phyloP scores from a whole-genome alignment of 2,329 filamentous ascomycete genomes.

The Pestalotiopsis sp. region DNA sequence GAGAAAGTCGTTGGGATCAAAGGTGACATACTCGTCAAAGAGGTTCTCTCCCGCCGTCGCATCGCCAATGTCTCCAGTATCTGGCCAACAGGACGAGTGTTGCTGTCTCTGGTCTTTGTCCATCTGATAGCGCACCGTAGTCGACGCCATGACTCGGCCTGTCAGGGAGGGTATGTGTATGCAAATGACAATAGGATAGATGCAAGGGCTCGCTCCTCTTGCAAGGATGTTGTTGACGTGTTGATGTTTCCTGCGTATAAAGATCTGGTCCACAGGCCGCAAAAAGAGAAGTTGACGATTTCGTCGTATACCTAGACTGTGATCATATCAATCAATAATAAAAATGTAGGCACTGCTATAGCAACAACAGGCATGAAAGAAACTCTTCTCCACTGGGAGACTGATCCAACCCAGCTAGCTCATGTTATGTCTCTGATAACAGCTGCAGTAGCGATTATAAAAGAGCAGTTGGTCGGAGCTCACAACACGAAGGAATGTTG shows the following conservation, averaged over 20 bases:
- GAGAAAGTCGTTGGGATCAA: conserved; percentile 31
- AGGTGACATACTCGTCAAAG: conserved; percentile 37
- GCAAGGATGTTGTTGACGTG: neutral
- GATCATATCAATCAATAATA: conserved; percentile 30
- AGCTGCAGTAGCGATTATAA: conserved; percentile 18
- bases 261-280: neutral
- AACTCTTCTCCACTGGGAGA: conserved; percentile 29
- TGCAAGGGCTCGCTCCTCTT: neutral
- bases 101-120: conserved; percentile 32
- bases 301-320: conserved; percentile 25
- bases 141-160: conserved; percentile 31
- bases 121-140: conserved; percentile 28
- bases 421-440: conserved; percentile 24
- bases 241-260: neutral
- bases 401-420: conserved; percentile 20
- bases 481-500: conserved; percentile 32
- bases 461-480: conserved; percentile 13
- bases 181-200: conserved; percentile 10
- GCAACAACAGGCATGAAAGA: conserved; percentile 32
- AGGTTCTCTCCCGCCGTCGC: conserved; percentile 29
- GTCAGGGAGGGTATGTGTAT: conserved; percentile 6
- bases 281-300: conserved; percentile 18
- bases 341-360: conserved; percentile 31
- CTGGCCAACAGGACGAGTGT: conserved; percentile 26
- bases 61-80: conserved; percentile 29